Conservation (phyloP, 169 alveolate genomes). For the Cryptosporidium sp. region DNA sequence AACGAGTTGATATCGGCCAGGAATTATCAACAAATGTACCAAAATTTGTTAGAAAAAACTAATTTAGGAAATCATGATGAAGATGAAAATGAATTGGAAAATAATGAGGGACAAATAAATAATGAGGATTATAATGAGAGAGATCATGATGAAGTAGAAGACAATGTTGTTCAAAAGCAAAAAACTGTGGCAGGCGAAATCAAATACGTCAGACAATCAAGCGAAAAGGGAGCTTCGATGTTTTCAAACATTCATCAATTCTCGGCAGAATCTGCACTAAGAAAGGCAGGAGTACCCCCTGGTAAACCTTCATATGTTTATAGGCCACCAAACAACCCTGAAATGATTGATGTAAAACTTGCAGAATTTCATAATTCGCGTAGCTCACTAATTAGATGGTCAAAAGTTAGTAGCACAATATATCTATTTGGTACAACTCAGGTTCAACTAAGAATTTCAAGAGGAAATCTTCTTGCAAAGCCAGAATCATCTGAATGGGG, state of each 20-base stretch:
- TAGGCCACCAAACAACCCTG: slow-evolving; percentile 57
- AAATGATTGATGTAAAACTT: slow-evolving; percentile 40
- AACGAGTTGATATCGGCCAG: slow-evolving; percentile 24
- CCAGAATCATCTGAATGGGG: slow-evolving; percentile 76
- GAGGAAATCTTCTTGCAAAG: slow-evolving; percentile 51
- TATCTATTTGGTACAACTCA: slow-evolving; percentile 72
- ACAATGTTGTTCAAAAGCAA: slow-evolving; percentile 7
- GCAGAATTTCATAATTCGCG: slow-evolving; percentile 75
- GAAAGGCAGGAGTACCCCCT: slow-evolving; percentile 76
- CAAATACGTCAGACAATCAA: background rate
- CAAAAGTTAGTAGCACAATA: slow-evolving; percentile 63
- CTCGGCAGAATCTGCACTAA: slow-evolving; percentile 72
- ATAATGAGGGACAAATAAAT: background rate
- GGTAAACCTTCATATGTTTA: slow-evolving; percentile 72
- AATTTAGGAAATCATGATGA: background rate
- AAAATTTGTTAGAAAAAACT: slow-evolving; percentile 33
- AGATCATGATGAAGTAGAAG: background rate
- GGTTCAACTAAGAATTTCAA: slow-evolving; percentile 54
- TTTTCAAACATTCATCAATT: slow-evolving; percentile 69
- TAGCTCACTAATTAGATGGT: slow-evolving; percentile 73
- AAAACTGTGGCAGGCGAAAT: background rate
- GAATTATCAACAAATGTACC: slow-evolving; percentile 59
- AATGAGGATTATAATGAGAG: slow-evolving; percentile 22
- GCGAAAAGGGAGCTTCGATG: slow-evolving; percentile 22
- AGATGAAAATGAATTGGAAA: slow-evolving; percentile 2